These are phyloP conservation scores for Stephania yunnanensis DNA, from an alignment of 164 flowering plant genomes.

Conservation along the genomic window DNA sequence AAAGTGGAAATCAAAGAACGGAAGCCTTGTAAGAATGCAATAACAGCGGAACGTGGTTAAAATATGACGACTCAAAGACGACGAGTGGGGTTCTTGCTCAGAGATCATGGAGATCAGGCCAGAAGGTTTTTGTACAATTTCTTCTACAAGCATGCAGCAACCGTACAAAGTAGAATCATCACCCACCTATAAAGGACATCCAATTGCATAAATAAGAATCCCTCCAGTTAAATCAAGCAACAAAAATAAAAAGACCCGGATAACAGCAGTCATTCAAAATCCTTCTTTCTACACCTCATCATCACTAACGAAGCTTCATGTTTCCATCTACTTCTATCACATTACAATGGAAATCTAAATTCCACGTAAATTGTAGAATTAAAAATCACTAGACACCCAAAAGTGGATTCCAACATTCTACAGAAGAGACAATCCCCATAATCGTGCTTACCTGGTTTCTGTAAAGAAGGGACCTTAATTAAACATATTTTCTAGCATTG, in stretches of 20 bases:
- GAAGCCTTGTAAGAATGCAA: slow-evolving; percentile 95
- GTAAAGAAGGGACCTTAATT: no score
- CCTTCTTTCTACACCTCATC: no score
- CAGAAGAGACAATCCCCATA: no score
- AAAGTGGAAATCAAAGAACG: slow-evolving; percentile 91
- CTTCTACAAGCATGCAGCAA: slow-evolving; percentile 91
- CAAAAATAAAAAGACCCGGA: background rate
- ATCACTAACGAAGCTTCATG: no score
- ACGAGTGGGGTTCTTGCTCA: slow-evolving; percentile 37
- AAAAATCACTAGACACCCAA: no score
- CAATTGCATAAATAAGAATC: slow-evolving; percentile 5
- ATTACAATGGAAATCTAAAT: no score
- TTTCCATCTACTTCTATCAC: no score
- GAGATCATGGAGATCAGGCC: slow-evolving; percentile 74
- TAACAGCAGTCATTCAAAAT: background rate
- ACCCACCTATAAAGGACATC: slow-evolving; percentile 59
- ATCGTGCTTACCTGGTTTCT: no score
- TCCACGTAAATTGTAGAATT: no score
- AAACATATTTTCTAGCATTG: no score
- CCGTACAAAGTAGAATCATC: slow-evolving; percentile 96
- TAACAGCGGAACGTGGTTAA: slow-evolving; percentile 93
- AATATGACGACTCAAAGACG: slow-evolving; percentile 55
- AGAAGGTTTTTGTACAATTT: slow-evolving; percentile 78
- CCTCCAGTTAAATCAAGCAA: background rate
- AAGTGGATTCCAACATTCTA: no score